These are phyloP conservation scores for Schizophyllum commune DNA, from an alignment of 1,284 basidiomycete genomes.

Conservation along the genomic window DNA sequence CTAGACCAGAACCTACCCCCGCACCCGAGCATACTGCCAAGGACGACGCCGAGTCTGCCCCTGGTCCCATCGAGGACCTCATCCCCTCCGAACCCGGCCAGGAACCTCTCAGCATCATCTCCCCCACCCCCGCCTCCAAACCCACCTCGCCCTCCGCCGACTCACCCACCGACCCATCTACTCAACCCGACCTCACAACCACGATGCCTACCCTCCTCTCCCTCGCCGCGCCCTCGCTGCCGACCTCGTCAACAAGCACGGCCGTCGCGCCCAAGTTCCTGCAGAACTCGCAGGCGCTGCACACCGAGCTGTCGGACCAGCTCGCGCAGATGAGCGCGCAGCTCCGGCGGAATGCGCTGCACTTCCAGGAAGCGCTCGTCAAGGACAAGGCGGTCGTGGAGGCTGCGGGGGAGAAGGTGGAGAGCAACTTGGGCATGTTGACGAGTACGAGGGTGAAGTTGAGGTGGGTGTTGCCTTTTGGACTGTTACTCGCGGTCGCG, in stretches of 20 bases:
- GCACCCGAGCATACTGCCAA: conserved; percentile 7
- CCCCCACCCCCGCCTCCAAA: conserved; percentile 4
- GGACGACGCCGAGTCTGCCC: conserved; percentile 19
- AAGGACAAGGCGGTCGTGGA: conserved; percentile 60
- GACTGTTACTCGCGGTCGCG: too few species aligned
- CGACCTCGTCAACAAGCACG: conserved; percentile 28
- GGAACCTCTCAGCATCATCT: too few species aligned
- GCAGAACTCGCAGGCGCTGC: conserved; percentile 52
- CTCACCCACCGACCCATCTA: conserved; percentile 15
- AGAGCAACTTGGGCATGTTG: conserved; percentile 65
- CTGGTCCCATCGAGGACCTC: conserved; percentile 21
- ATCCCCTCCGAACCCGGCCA: conserved; percentile 5
- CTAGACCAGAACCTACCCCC: conserved; percentile 6
- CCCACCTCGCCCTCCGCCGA: conserved; percentile 16
- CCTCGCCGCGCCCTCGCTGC: conserved; percentile 17
- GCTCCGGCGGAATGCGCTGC: conserved; percentile 63
- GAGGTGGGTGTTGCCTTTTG: too few species aligned
- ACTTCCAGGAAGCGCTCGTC: conserved; percentile 58
- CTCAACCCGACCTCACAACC: conserved; percentile 16
- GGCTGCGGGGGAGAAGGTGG: conserved; percentile 57
- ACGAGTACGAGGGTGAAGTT: conserved; percentile 48
- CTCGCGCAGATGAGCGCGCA: conserved; percentile 73
- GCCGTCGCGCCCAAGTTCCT: conserved; percentile 35
- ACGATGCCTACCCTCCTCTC: conserved; percentile 19
- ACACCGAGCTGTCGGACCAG: conserved; percentile 66